These are phyloP conservation scores for Penstemon davidsonii DNA, from an alignment of 257 asterid species.

Conservation along the genomic window DNA sequence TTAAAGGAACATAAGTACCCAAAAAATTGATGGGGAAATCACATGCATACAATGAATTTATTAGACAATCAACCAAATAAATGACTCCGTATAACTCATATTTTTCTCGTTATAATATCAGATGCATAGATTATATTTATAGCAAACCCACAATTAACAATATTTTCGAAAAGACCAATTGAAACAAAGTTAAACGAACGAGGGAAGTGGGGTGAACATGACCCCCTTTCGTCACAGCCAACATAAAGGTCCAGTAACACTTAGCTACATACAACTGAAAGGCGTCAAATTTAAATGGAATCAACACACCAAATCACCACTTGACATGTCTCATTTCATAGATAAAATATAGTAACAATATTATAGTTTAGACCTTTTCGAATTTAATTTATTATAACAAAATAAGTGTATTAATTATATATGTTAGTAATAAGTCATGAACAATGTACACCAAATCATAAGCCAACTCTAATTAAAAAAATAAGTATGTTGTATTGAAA, in stretches of 20 bases:
- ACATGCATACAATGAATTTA: slow-evolving; percentile 32
- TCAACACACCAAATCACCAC: slow-evolving; percentile 1
- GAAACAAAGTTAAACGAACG: neutral
- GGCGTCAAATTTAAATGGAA: neutral
- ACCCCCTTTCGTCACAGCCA: slow-evolving; percentile 32
- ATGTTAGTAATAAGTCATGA: too few species aligned
- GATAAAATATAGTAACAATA: too few species aligned
- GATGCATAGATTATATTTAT: neutral
- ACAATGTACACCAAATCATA: too few species aligned
- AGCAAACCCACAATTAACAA: slow-evolving; percentile 5
- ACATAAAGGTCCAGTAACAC: slow-evolving; percentile 23
- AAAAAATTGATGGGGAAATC: neutral
- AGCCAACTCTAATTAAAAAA: too few species aligned
- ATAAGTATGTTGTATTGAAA: too few species aligned
- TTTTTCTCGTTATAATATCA: neutral
- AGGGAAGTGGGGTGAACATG: slow-evolving; percentile 6
- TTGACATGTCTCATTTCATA: too few species aligned
- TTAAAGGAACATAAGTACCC: slow-evolving; percentile 7
- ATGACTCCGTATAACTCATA: slow-evolving; percentile 1
- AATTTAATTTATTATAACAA: too few species aligned
- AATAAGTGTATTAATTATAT: too few species aligned
- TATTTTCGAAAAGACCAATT: neutral
- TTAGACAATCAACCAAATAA: slow-evolving; percentile 36
- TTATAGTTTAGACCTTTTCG: too few species aligned
- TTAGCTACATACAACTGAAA: neutral